Percentiles rank a stretch among this genome's conserved stretches.
phyloP scores from a whole-genome alignment of 2,329 filamentous ascomycete species.

The Pestalotiopsis sp. region DNA sequence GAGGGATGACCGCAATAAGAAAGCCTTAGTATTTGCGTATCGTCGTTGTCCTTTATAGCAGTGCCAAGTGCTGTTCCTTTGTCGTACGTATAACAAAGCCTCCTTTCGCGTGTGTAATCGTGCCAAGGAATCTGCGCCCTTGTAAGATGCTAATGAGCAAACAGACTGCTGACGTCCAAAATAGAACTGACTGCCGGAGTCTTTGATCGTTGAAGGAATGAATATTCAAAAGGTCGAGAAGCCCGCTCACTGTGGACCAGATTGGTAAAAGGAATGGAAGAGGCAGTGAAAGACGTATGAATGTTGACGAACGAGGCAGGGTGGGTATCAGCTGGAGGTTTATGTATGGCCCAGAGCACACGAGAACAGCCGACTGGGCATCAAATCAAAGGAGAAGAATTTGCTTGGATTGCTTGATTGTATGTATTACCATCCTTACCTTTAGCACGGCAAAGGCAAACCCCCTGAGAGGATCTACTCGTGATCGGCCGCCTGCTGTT shows the following conservation, averaged over 20 bases:
- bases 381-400: background rate
- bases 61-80: background rate
- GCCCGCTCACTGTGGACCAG: background rate
- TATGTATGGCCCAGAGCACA: background rate
- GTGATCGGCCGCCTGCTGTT: background rate
- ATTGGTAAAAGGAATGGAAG: background rate
- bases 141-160: too few relatives aligned
- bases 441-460: background rate
- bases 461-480: background rate
- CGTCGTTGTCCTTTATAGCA: background rate
- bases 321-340: background rate
- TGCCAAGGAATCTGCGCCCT: background rate
- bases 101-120: background rate
- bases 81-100: background rate
- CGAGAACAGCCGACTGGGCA: background rate
- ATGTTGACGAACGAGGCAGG: background rate
- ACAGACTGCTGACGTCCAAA: background rate
- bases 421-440: background rate
- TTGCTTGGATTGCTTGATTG: background rate
- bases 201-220: slow-evolving; percentile 4
- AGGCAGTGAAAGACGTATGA: background rate
- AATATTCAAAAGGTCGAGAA: background rate
- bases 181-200: background rate
- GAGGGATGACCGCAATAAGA: background rate
- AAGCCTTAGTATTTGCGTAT: background rate